Conservation (phyloP, 2,329 filamentous ascomycete genomes). For the Nemania abortiva region DNA sequence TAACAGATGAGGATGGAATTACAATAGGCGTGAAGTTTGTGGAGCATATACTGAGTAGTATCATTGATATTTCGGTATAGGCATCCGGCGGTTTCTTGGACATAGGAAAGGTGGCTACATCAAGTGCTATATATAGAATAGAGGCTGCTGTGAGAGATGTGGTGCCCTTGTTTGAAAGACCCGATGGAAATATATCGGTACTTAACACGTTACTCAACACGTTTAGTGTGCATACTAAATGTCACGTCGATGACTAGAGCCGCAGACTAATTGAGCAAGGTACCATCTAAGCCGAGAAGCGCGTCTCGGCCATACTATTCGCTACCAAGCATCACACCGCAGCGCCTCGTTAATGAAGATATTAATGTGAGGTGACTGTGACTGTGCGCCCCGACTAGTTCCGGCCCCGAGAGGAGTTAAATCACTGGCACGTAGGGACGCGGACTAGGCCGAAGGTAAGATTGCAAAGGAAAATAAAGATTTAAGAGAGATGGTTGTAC, state of each 20-base stretch:
- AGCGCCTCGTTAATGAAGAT: not conserved
- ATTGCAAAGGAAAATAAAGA: not conserved
- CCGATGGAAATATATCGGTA: too few species aligned
- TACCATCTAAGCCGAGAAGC: too few species aligned
- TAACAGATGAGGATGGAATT: slow-evolving; percentile 24
- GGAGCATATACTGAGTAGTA: slow-evolving; percentile 19
- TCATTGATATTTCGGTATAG: slow-evolving; percentile 15
- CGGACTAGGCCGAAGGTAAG: not conserved
- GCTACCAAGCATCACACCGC: not conserved
- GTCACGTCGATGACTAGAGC: not conserved
- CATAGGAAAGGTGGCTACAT: not conserved
- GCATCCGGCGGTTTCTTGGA: not conserved
- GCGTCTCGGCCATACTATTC: not conserved
- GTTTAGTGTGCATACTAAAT: not conserved
- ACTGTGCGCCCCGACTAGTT: too few species aligned
- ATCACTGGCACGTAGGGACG: not conserved
- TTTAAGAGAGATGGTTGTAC: too few species aligned
- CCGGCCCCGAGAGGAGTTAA: too few species aligned
- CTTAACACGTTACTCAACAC: too few species aligned
- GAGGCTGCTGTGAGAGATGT: not conserved
- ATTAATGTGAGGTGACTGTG: not conserved
- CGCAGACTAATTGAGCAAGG: not conserved
- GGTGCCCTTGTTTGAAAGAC: not conserved
- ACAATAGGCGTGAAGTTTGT: slow-evolving; percentile 23
- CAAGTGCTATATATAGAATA: not conserved